These are phyloP conservation scores for Candida tammaniensis DNA, from an alignment of 805 yeast species.

Conservation along the genomic window DNA sequence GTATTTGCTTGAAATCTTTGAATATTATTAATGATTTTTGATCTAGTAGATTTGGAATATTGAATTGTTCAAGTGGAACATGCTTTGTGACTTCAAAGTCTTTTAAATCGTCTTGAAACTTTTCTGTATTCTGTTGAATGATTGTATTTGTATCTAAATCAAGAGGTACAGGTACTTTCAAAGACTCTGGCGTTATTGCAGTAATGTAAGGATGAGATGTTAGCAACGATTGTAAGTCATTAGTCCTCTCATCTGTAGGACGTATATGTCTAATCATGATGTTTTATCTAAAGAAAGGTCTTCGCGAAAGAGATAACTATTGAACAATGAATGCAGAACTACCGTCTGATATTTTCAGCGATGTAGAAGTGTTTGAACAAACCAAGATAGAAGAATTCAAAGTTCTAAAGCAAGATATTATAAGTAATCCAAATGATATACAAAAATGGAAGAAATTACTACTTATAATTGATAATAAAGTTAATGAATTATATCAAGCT, in stretches of 20 bases:
- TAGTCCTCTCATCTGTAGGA: constrained; percentile 2
- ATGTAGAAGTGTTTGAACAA: constrained; percentile 1
- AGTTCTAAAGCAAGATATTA: constrained; percentile 5
- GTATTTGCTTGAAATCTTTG: constrained; percentile 31
- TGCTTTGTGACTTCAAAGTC: constrained; percentile 1
- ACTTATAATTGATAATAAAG: constrained; percentile 20
- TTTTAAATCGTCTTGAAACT: constrained; percentile 5
- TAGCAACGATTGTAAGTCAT: constrained; percentile 1
- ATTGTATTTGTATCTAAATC: constrained; percentile 15
- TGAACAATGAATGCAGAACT: constrained; percentile 3
- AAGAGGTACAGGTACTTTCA: constrained; percentile 16
- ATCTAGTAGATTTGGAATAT: constrained; percentile 11
- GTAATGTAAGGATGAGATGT: constrained; percentile 3
- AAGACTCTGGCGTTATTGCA: constrained; percentile 6
- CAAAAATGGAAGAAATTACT: constrained; percentile 41
- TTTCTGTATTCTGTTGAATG: constrained; percentile 14
- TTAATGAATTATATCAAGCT: constrained; percentile 13
- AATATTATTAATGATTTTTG: constrained; percentile 32
- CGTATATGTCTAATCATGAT: neutral
- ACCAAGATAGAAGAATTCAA: constrained; percentile 11
- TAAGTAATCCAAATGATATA: constrained; percentile 28
- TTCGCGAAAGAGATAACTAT: too few species aligned
- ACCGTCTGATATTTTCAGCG: constrained; percentile 8
- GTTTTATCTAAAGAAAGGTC: neutral
- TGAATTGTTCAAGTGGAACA: constrained; percentile 3